phyloP scores from a whole-genome alignment of 2,329 filamentous ascomycete genomes.

The Escovopsis sp. region DNA sequence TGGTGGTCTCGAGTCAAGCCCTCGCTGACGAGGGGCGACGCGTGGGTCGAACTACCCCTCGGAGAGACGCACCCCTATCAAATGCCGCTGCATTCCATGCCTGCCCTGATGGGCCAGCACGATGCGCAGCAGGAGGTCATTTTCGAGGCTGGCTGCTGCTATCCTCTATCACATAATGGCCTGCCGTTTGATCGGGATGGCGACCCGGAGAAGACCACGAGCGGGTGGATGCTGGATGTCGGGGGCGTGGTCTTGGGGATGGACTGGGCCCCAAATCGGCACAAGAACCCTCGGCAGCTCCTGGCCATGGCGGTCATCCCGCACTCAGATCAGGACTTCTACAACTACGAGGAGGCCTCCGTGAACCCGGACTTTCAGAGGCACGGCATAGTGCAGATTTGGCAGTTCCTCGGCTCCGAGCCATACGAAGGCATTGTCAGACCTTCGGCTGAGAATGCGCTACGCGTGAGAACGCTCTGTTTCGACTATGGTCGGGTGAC shows the following conservation, averaged over 20 bases:
- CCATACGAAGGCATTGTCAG: constrained; percentile 16
- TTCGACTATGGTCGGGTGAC: constrained; percentile 35
- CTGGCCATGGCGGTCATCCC: constrained; percentile 38
- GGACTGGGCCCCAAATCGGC: constrained; percentile 32
- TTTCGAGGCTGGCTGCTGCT: constrained; percentile 14
- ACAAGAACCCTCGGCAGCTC: constrained; percentile 26
- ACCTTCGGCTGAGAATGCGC: constrained; percentile 22
- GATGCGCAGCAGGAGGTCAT: constrained; percentile 16
- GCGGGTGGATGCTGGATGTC: constrained; percentile 39
- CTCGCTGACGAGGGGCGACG: constrained; percentile 5
- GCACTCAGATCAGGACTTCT: constrained; percentile 32
- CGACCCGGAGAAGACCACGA: constrained; percentile 12
- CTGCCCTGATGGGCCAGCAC: constrained; percentile 19
- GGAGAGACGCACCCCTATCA: constrained; percentile 17
- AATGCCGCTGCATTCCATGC: constrained; percentile 14
- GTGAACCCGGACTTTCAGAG: constrained; percentile 23
- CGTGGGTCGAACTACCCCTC: constrained; percentile 8
- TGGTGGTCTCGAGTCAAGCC: constrained; percentile 14
- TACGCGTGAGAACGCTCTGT: constrained; percentile 29
- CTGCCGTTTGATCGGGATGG: constrained; percentile 16
- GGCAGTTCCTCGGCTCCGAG: constrained; percentile 27
- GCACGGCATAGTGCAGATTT: constrained; percentile 37
- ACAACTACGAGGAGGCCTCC: constrained; percentile 23
- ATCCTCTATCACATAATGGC: constrained; percentile 15
- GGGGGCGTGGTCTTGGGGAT: constrained; percentile 38